Evolutionary conservation across 192 early-diverging fungal species (phyloP).

Genomic region (Coemansia sp.): DNA sequence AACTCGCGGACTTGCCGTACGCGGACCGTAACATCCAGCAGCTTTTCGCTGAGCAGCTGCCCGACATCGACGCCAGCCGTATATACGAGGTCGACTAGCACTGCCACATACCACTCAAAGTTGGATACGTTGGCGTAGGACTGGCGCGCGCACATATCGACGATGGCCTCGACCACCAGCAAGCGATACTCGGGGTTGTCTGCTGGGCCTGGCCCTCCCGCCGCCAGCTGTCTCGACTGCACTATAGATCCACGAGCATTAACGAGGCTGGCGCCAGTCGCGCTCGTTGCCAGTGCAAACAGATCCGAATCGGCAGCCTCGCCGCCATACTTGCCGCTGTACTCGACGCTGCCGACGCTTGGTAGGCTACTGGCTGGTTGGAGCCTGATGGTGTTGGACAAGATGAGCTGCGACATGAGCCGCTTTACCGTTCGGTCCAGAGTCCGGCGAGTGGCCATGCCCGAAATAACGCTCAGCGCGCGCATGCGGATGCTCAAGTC

Average conservation of each 20-base stretch:
- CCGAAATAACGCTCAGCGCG: conserved; percentile 83
- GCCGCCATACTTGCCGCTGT: conserved; percentile 15
- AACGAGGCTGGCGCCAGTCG: conserved; percentile 29
- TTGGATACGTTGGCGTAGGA: conserved; percentile 83
- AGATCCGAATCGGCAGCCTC: conserved; percentile 10
- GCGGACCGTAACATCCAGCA: conserved; percentile 90
- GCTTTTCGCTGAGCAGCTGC: conserved; percentile 65
- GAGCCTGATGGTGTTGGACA: conserved; percentile 56
- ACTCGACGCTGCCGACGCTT: neutral
- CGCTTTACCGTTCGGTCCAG: conserved; percentile 82
- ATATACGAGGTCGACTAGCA: conserved; percentile 79
- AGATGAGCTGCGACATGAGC: conserved; percentile 75
- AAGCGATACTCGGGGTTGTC: conserved; percentile 70
- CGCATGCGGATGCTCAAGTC: conserved; percentile 92
- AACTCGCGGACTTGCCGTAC: conserved; percentile 83
- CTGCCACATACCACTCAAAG: conserved; percentile 96
- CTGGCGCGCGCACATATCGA: conserved; percentile 82
- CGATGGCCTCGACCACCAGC: conserved; percentile 80
- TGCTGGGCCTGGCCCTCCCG: conserved; percentile 22
- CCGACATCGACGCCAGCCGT: conserved; percentile 80
- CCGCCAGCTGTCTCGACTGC: neutral
- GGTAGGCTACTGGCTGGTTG: conserved; percentile 11
- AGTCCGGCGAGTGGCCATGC: conserved; percentile 82
- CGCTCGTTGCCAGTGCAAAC: neutral
- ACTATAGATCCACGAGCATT: conserved; percentile 36